These are phyloP conservation scores for Candida peoriensis DNA, from an alignment of 805 yeast species.

Conservation along the genomic window DNA sequence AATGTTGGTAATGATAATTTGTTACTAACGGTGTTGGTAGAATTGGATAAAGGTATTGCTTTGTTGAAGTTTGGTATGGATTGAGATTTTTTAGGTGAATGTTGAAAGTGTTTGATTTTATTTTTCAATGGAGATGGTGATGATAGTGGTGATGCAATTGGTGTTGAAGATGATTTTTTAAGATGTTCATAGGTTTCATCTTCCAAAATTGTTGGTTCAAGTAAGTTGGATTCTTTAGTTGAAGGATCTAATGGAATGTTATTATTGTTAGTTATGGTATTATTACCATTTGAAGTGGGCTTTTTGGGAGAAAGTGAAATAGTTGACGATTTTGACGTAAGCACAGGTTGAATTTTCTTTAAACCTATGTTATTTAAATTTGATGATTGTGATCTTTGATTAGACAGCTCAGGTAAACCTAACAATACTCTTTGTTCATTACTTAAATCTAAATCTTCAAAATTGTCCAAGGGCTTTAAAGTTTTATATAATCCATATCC, in stretches of 20 bases:
- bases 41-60: neutral
- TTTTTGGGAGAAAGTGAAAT: conserved; percentile 10
- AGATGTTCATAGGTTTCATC: neutral
- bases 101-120: conserved; percentile 13
- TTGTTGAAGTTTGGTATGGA: neutral
- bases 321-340: neutral
- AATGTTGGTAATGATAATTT: neutral
- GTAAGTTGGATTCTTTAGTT: no score
- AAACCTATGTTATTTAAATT: neutral
- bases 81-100: conserved; percentile 24
- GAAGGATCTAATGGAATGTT: no score
- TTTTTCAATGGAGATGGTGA: conserved; percentile 17
- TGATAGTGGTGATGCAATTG: conserved; percentile 26
- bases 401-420: conserved; percentile 24
- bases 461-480: conserved; percentile 25
- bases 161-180: no score
- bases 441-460: conserved; percentile 28
- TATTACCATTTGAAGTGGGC: conserved; percentile 1
- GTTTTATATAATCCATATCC: conserved; percentile 26
- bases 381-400: no score
- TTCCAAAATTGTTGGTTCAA: no score
- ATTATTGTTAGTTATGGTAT: no score
- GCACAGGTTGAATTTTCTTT: neutral
- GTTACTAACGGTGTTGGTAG: neutral
- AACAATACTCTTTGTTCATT: conserved; percentile 29